These are phyloP conservation scores for Alternaria dauci DNA, from an alignment of 2,329 filamentous ascomycete genomes.

Conservation along the genomic window DNA sequence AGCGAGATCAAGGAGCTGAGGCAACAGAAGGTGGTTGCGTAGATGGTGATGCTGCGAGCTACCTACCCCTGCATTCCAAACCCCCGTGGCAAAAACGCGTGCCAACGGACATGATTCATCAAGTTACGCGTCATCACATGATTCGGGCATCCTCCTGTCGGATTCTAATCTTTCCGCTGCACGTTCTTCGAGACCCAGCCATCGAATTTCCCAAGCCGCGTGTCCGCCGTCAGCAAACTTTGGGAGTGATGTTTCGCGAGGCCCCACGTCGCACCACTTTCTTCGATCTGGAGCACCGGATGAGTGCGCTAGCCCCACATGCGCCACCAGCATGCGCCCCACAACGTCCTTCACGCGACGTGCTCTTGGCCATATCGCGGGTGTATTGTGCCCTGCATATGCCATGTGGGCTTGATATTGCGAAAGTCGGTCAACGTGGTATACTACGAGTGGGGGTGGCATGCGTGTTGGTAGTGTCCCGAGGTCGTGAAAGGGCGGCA, in stretches of 20 bases:
- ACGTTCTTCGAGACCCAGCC: background rate
- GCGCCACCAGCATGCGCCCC: slow-evolving; percentile 1
- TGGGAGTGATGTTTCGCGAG: background rate
- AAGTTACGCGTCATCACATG: background rate
- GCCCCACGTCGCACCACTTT: slow-evolving; percentile 3
- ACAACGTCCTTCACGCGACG: slow-evolving; percentile 9
- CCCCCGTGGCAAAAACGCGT: background rate
- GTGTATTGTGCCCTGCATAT: slow-evolving; percentile 4
- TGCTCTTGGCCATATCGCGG: background rate
- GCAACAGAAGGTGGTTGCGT: slow-evolving; percentile 23
- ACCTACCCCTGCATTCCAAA: background rate
- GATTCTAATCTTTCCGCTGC: background rate
- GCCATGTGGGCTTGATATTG: slow-evolving; percentile 10
- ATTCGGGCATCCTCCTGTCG: background rate
- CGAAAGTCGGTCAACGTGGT: background rate
- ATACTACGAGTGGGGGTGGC: background rate
- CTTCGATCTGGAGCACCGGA: background rate
- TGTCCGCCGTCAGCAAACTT: background rate
- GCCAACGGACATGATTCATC: background rate
- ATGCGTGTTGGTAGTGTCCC: background rate
- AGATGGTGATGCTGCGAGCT: background rate
- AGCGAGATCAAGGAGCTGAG: slow-evolving; percentile 30
- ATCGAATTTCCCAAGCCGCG: background rate
- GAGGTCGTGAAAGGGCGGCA: background rate
- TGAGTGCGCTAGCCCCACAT: slow-evolving; percentile 37